Base-by-base conservation (phyloP, 805 yeast genomes). In the Lipomyces anomalus region DNA sequence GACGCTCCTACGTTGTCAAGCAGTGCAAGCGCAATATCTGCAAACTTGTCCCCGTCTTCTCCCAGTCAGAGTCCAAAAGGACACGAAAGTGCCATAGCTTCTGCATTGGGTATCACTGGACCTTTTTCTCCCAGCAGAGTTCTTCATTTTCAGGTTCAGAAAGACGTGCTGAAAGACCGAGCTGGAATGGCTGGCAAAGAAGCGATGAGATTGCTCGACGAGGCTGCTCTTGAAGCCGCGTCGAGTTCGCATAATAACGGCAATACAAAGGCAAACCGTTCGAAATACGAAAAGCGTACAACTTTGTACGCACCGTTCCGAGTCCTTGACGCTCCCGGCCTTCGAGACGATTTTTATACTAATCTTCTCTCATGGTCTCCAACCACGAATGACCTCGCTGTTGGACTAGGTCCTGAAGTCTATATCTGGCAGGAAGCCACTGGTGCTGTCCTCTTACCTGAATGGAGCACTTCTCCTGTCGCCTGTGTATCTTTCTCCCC, bases 321-420 rank as follows among this genome's bases (percentile, higher is more conserved):
- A 48, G 78, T 78, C 0, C 61, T 80, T 17, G 82, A 77, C 58
- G 89, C 92, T 0, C 88, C 88, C 0, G 78, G 78, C 2, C 62
- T 86, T 43, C 67, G 82, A 49, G 81, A 84, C 61, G 95, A 87
- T 60, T 86, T 80, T 58, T 87, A 86, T 62, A 73, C 85, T 1
- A 84, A 84, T 58, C 67, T 84, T 44, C 73, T 86, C 0, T 74
- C 86, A 4, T 86, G 95, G 95, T 78, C 88, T 0, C 60, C 59
- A 5, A 55, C 55, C 13, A 64, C 76, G 1, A 70, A 70, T 35
- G 67, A 67, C 21, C 66, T 85, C 0, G 80, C 81, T 0, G 86
- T 86, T 1, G 95, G 89, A 0, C 65, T 85, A 26, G 80, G 78
- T 0, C 57, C 68, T 3, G 64, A 72, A 3, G 80, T 76, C 0